These are phyloP conservation scores for Annulohypoxylon nitens DNA, from an alignment of 495 filamentous ascomycete species.

Conservation along the genomic window DNA sequence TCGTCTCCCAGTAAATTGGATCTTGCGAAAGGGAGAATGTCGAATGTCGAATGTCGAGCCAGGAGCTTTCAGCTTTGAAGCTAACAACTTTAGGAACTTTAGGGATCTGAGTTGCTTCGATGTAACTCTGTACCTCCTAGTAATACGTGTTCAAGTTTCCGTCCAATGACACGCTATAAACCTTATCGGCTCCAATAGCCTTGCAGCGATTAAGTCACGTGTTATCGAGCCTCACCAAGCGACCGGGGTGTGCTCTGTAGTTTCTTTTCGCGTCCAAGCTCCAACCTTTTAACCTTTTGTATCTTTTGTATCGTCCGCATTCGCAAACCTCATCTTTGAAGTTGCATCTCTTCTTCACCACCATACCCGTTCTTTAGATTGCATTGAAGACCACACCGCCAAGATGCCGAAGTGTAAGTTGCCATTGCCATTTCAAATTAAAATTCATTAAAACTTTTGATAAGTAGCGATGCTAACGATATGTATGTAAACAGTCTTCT, in stretches of 20 bases:
- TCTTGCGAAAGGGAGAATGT: constrained; percentile 34
- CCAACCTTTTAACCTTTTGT: constrained; percentile 29
- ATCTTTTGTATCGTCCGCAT: constrained; percentile 30
- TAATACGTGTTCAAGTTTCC: constrained; percentile 51
- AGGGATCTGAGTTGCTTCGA: constrained; percentile 19
- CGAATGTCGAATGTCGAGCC: constrained; percentile 24
- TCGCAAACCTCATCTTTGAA: constrained; percentile 18
- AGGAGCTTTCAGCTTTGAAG: constrained; percentile 7
- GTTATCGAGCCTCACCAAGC: constrained; percentile 20
- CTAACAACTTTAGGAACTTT: constrained; percentile 40
- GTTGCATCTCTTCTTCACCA: constrained; percentile 11
- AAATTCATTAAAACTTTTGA: not conserved
- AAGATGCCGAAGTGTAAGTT: constrained; percentile 62
- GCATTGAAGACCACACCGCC: constrained; percentile 30
- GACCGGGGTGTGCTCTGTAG: constrained; percentile 8
- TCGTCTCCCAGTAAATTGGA: constrained; percentile 19
- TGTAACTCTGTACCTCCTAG: constrained; percentile 38
- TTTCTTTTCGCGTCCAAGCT: constrained; percentile 34
- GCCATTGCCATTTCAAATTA: not conserved
- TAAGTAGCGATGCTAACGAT: constrained; percentile 25
- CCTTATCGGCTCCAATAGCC: constrained; percentile 12
- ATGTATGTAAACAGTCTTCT: constrained; percentile 61
- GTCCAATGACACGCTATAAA: constrained; percentile 32
- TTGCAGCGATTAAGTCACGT: constrained; percentile 35
- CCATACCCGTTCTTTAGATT: constrained; percentile 16